Base-by-base conservation (phyloP, 352 stramenopile species). In the Lagenidium giganteum region DNA sequence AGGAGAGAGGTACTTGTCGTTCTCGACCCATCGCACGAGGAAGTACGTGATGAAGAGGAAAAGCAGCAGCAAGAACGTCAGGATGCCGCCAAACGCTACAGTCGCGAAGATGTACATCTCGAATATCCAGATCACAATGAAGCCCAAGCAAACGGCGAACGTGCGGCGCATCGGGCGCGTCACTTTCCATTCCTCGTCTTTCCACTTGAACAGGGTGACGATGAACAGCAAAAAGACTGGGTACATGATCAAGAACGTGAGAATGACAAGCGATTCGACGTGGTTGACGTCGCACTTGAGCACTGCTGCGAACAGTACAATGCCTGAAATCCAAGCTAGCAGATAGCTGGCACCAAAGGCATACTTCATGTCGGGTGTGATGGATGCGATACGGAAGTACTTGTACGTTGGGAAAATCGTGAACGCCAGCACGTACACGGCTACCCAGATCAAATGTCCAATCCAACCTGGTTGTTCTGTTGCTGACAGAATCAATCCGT, bases 11-110 rank as follows among this genome's bases (percentile, higher is more conserved):
- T 81, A 90, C 12, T 61, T 72, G 30, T 87, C 77, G 44, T 91
- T 88, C 40, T 75, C 61, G 36, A 84, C 60, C 77, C 78, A 92
- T 36, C 87, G 74, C 11, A 76, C 37, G 17, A 89, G 33, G 18
- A 86, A 83, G 23, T 68, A 81, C 17, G 67, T 61, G 39, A 77
- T 47, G 34, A 88, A 68, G 22, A 87, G 33, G 23, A 83, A 80
- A 11, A 83, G 48, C 3, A 49, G 48, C 12, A 78, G 33, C 11
- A 83, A 16, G 29, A 89, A 68, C 0, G 67, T 67, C 6, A 87
- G 47, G 12, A 64, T 42, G 0, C 54, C 52, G 9, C 77, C 79
- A 8, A 82, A 47, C 2, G 57, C 46, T 5, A 76, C 47, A 18
- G 57, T 66, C 0, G 51, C 61, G 16, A 69, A 90, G 17, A 85